Percentiles rank a stretch among this genome's conserved stretches.
Conservation (phyloP, 768 basidiomycete genomes). For the Collybia sordida region DNA sequence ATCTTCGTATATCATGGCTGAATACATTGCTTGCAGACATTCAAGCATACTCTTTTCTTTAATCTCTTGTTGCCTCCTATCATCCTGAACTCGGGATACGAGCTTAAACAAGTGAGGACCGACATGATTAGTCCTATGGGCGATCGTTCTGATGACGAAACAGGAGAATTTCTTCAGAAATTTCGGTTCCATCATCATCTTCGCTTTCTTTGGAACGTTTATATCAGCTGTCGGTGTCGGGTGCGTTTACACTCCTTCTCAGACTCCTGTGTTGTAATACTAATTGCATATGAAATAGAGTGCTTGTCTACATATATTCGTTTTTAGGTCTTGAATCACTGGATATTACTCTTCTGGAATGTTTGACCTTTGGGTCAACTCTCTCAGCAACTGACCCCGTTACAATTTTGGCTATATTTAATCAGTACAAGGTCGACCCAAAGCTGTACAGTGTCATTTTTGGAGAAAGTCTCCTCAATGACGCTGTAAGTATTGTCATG, state of each 20-base stretch:
- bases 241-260: conserved; percentile 47
- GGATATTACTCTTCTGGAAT: conserved; percentile 85
- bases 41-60: conserved; percentile 97
- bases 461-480: conserved; percentile 94
- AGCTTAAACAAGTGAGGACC: conserved; percentile 82
- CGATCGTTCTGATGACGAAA: neutral
- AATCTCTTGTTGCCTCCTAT: conserved; percentile 98
- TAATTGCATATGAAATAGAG: conserved; percentile 62
- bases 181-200: conserved; percentile 92
- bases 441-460: conserved; percentile 98
- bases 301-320: conserved; percentile 93
- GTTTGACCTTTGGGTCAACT: conserved; percentile 94
- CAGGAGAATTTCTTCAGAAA: conserved; percentile 99
- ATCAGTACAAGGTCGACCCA: conserved; percentile 97
- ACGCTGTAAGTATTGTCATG: conserved; percentile 99
- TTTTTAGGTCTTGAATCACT: conserved; percentile 90
- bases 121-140: neutral
- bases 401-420: conserved; percentile 97
- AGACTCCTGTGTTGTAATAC: conserved; percentile 13
- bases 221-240: conserved; percentile 96
- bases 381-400: conserved; percentile 97
- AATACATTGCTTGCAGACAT: conserved; percentile 57
- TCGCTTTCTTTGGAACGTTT: conserved; percentile 94
- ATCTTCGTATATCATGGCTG: neutral
- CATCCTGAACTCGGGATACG: conserved; percentile 96